phyloP scores from a whole-genome alignment of 352 stramenopile genomes.

The Globisporangium mamillatum region DNA sequence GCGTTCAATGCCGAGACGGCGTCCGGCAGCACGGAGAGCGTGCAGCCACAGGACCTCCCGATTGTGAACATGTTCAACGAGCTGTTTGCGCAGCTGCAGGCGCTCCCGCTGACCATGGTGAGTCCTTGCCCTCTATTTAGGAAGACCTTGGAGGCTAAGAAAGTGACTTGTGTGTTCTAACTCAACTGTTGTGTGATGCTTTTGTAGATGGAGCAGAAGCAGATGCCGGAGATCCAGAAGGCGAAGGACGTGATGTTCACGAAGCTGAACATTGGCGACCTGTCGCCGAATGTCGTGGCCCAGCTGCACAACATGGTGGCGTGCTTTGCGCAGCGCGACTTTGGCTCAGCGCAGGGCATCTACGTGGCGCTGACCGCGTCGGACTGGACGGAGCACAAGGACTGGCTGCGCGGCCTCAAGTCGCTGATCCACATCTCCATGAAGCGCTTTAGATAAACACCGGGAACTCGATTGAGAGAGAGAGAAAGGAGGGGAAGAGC shows the following conservation, averaged over 20 bases:
- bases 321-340: slow-evolving; percentile 78
- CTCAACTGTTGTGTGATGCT: slow-evolving; percentile 11
- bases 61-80: slow-evolving; percentile 85
- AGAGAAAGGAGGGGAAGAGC: not conserved
- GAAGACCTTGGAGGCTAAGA: not conserved
- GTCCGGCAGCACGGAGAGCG: slow-evolving; percentile 69
- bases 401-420: slow-evolving; percentile 97
- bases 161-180: slow-evolving; percentile 8
- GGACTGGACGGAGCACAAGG: slow-evolving; percentile 96
- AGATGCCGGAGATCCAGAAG: slow-evolving; percentile 83
- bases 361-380: slow-evolving; percentile 91
- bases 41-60: slow-evolving; percentile 65
- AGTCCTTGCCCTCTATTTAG: slow-evolving; percentile 9
- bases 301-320: slow-evolving; percentile 79
- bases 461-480: not conserved
- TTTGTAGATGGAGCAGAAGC: slow-evolving; percentile 84
- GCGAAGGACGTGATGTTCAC: slow-evolving; percentile 85
- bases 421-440: slow-evolving; percentile 94
- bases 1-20: slow-evolving; percentile 47
- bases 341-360: slow-evolving; percentile 73
- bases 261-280: slow-evolving; percentile 80
- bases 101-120: slow-evolving; percentile 81
- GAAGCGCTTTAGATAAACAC: slow-evolving; percentile 85
- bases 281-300: slow-evolving; percentile 67
- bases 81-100: slow-evolving; percentile 66